A percentile compares a stretch with the other conserved stretches of the same genome.
These are phyloP conservation scores for Tuber melanosporum DNA, from an alignment of 495 filamentous ascomycete species.

Conservation along the genomic window DNA sequence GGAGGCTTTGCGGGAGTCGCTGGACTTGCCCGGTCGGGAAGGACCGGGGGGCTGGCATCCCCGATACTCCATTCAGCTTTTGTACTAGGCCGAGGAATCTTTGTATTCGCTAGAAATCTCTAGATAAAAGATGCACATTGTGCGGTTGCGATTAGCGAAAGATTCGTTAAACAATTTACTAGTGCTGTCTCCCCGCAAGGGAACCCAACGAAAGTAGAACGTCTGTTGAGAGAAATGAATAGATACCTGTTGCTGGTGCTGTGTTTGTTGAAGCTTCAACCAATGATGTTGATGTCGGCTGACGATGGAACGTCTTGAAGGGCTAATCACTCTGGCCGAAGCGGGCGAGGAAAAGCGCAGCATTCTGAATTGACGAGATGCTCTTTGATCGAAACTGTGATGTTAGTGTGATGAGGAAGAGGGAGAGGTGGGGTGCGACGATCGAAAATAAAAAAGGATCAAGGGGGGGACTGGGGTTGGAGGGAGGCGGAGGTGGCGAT, in stretches of 20 bases:
- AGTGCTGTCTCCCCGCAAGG: neutral
- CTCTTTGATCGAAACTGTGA: neutral
- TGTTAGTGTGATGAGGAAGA: conserved; percentile 11
- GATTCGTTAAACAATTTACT: neutral
- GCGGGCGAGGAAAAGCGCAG: conserved; percentile 39
- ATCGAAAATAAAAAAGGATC: neutral
- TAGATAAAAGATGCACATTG: conserved; percentile 12
- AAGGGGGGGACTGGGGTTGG: neutral
- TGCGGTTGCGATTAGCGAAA: conserved; percentile 15
- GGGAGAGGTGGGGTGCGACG: conserved; percentile 6
- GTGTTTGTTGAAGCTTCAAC: conserved; percentile 17
- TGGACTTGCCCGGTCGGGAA: conserved; percentile 53
- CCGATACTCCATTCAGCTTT: conserved; percentile 44
- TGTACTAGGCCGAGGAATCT: conserved; percentile 16
- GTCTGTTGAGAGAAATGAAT: neutral
- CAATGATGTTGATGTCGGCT: conserved; percentile 6
- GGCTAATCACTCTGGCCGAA: conserved; percentile 36
- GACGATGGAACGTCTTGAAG: neutral
- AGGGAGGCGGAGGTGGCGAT: conserved; percentile 20
- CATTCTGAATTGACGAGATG: conserved; percentile 24
- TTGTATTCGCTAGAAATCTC: conserved; percentile 35
- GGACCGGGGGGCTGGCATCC: conserved; percentile 49
- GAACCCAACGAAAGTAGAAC: neutral
- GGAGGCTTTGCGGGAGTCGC: conserved; percentile 49
- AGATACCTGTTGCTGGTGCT: conserved; percentile 33